Evolutionary conservation across 495 filamentous ascomycete species (phyloP), one percentile per base, ranked within the genome.

Genomic region (Penicillium fimorum): DNA sequence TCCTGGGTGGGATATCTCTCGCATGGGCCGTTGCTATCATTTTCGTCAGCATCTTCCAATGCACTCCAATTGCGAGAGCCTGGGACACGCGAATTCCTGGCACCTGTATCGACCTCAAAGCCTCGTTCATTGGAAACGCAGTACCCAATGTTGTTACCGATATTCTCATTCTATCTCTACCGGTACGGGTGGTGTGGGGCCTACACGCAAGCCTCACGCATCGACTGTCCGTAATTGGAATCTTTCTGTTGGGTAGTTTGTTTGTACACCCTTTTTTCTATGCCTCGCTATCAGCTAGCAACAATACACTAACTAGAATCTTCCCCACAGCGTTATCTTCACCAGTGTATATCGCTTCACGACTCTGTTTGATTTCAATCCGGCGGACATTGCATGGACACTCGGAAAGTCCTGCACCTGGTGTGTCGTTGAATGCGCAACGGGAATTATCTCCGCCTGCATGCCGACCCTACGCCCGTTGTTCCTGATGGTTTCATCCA

Each of bases 141-240:
- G 68, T 77, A 10, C 73, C 74, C 29, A 81, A 77, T 37, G 74
- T 83, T 24, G 51, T 73, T 6, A 76, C 72, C 33, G 76, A 82
- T 50, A 54, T 81, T 33, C 58, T 66, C 11, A 80, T 82, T 17
- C 63, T 81, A 4, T 49, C 67, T n/a, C 63, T 82, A 20, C 79
- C 79, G 1, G 57, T 78, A 1, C 71, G 68, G 2, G 65, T 72
- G 17, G 68, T 79, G 27, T 79, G 74, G 75, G 59, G 56, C 10
- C 38, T 79, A 41, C 68, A 79, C 12, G 52, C 55, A 3, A 60
- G 47, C 8, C 5, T 47, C 4, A 49, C 37, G 9, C 52, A 64
- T 13, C 52, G 52, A 18, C 8, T 64, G 2, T 64, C 61, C 1
- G 44, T 66, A 0, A 61, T 61, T 53, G 43, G 32, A 9, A 20